Base-by-base conservation (phyloP, 768 basidiomycete genomes). In the Xanthoconium stramineum region DNA sequence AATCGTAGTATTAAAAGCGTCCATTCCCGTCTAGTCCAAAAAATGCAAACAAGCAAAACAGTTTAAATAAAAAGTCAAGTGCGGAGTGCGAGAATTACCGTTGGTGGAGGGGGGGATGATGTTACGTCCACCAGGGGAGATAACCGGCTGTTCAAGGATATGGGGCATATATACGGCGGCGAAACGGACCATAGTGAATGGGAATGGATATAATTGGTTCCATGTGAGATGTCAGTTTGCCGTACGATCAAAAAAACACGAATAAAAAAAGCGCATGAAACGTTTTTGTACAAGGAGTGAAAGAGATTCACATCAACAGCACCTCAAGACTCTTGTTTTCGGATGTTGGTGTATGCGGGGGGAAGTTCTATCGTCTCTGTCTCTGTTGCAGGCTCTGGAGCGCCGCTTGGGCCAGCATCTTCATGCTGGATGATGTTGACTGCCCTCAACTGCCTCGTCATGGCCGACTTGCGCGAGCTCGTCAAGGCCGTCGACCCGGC, bases 391-490 rank as follows among this genome's bases (percentile, higher is more conserved):
- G 71, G 73, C 43, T 67, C 68, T 47, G 55, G 57, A 19, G 53
- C 48, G 64, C 40, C 52, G 60, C 57, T 68, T 70, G 54, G 72
- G 2, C 91, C 90, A 0, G 88, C 91, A 66, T 93, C 91, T 60
- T 91, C 89, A 62, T 93, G 91, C 71, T 92, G 91, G 44, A 92
- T 80, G 63, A 91, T 82, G 65, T 92, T 91, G 35, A 93, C 83
- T 0, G 88, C 79, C 45, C 89, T 75, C 73, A 90, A 73, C 58
- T 72, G 75, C 38, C 84, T 76, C 51, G 78, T 69, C 39, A 67
- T 67, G 3, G 75, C 69, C 10, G 76, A 75, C 51, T 80, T 66
- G 60, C 65, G 71, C 42, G 71, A 73, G 51, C 63, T 67, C 28
- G 54, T 62, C 52, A 66, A 36, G 48, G 52, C 55, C 2, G 61